Base-by-base conservation (phyloP, 1,139 yeast genomes). In the Saccharomycopsis phalli region DNA sequence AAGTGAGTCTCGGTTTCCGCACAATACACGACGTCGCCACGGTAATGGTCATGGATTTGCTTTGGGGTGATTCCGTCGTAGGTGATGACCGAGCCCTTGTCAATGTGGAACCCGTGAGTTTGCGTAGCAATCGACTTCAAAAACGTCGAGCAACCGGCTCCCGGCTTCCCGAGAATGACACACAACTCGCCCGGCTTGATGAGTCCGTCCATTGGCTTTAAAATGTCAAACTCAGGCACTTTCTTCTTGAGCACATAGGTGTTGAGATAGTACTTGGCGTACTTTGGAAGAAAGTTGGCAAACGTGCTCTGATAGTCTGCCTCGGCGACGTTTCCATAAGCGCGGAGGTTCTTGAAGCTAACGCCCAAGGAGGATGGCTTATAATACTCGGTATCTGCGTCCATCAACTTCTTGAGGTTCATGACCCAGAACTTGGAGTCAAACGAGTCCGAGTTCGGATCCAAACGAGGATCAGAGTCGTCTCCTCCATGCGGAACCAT, bases 241-340 rank as follows among this genome's bases (percentile, higher is more conserved):
- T 42, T 18, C 29, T 40, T 36, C n/a, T 20, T 32, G 23, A 29
- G 17, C 10, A 40, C 14, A 16, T 30, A 26, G 23, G 18, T n/a
- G 25, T 37, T 31, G 11, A 37, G 13, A 14, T 14, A 25, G 10
- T 18, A n/a, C 4, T 32, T 36, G 4, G 34, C 17, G 21, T 34
- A 34, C 25, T 44, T 38, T 17, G 45, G 42, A n/a, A 37, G 13
- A 21, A 68, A 63, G 53, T 81, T 83, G 18, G 68, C 53, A 8
- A 81, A 77, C 1, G 87, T 83, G 19, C 81, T 65, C 58, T 83
- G 94, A 59, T 80, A 86, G 53, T 82, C 91, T 2, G 87, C 71
- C 53, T 81, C 93, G 4, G 81, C 66, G 8, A 91, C 87, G 45
- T 70, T 69, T 45, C 95, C 95, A 49, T 68, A 71, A 1, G 88